Base-by-base conservation (phyloP, 2,329 filamentous ascomycete genomes). In the Botrytis deweyae region DNA sequence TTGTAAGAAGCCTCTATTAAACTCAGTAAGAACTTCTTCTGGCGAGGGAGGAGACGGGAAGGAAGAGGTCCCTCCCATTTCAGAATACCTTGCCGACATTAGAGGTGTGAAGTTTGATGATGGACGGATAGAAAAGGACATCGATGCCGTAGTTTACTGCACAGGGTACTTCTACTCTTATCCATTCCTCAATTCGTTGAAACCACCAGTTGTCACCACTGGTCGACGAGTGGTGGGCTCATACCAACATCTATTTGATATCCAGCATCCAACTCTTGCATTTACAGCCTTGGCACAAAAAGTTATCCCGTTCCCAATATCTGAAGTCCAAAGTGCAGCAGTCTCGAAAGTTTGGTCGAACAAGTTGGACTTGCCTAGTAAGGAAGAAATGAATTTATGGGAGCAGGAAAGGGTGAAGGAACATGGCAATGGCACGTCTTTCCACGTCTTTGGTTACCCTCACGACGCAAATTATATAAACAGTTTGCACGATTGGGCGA, bases 111-210 rank as follows among this genome's bases (percentile, higher is more conserved):
- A 87, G 46, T 93, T 97, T 76, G 85, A 86, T 59, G 87, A 93
- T 78, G 92, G 91, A 3, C 85, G 85, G 0, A 80, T 91, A 16
- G 92, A 94, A 79, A 83, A 83, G 4, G 84, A 90, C 49, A 83
- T 98, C 73, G 95, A 98, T 79, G 88, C 89, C 1, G 84, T 98
- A 9, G 81, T 98, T 42, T 98, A 95, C 82, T 95, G 93, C 81
- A 98, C 95, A 0, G 95, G 95, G 0, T 98, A 97, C 79, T 88
- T 97, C 73, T 97, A 93, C 83, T 90, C 91, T 8, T 92, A 92
- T 74, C 94, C 94, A 0, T 98, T 97, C 79, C 81, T 91, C 7
- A 80, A 81, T 20, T 80, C 83, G 3, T 77, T 88, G 7, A 78
- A 83, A 22, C 82, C 89, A 0, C 85, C 88, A 0, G 80, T 94